Conservation (phyloP, 805 yeast genomes). For the Myxozyma neotropica region DNA sequence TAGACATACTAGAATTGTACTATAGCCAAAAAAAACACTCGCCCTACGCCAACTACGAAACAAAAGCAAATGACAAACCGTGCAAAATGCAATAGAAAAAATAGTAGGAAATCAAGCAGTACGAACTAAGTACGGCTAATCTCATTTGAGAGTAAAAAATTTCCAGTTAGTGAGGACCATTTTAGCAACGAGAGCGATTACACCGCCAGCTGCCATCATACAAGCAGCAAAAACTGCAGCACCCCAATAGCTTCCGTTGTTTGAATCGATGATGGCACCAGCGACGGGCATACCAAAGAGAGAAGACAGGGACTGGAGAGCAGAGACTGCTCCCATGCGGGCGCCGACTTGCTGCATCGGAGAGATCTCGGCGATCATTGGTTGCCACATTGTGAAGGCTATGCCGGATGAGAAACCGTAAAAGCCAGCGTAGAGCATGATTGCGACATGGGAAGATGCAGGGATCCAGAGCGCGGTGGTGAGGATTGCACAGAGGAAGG, state of each 20-base stretch:
- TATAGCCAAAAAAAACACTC: too few relatives aligned
- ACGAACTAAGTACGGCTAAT: background rate
- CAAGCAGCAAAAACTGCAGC: conserved; percentile 35
- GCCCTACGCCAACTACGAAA: background rate
- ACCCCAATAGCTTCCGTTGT: conserved; percentile 32
- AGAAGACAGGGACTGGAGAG: conserved; percentile 55
- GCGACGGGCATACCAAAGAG: conserved; percentile 42
- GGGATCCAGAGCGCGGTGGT: conserved; percentile 44
- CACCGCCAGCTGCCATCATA: conserved; percentile 23
- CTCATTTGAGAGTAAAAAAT: conserved; percentile 23
- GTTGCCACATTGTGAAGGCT: conserved; percentile 41
- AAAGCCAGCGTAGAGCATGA: conserved; percentile 39
- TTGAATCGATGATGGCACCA: conserved; percentile 36
- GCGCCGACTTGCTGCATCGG: conserved; percentile 39
- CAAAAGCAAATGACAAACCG: too few relatives aligned
- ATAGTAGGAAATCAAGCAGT: background rate
- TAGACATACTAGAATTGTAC: too few relatives aligned
- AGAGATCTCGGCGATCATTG: conserved; percentile 40
- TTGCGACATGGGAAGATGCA: conserved; percentile 40
- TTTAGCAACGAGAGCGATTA: conserved; percentile 3
- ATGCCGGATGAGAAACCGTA: conserved; percentile 44
- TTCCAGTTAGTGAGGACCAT: conserved; percentile 7
- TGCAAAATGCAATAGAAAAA: background rate
- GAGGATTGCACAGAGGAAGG: conserved; percentile 37
- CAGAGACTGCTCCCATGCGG: conserved; percentile 64